These are phyloP conservation scores for Cryptococcus wingfieldii DNA, from an alignment of 1,284 basidiomycete genomes.

Conservation along the genomic window DNA sequence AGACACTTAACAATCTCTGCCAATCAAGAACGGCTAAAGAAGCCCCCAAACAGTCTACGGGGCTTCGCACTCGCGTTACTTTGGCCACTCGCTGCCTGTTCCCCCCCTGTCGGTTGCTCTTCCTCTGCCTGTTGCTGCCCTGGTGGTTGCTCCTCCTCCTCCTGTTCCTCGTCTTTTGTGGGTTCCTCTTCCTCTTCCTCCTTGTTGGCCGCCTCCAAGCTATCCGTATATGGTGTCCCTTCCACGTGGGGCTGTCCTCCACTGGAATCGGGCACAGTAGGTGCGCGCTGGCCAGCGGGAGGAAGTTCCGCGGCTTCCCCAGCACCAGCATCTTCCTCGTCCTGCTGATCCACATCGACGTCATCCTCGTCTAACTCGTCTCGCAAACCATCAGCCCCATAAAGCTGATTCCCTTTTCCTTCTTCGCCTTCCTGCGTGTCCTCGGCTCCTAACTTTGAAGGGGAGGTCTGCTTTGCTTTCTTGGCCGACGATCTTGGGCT, in stretches of 20 bases:
- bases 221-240: not conserved
- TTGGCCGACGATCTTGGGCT: not conserved
- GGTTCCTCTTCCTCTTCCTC: not conserved
- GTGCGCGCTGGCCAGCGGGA: not conserved
- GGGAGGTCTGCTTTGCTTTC: not conserved
- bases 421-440: not conserved
- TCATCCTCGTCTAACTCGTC: not conserved
- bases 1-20: too few species aligned
- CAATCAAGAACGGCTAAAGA: too few species aligned
- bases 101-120: slow-evolving; percentile 6
- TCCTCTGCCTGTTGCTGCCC: slow-evolving; percentile 11
- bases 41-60: too few species aligned
- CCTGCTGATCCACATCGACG: not conserved
- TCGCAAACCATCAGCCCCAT: not conserved
- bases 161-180: slow-evolving; percentile 2
- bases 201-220: not conserved
- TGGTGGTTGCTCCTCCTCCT: slow-evolving; percentile 3
- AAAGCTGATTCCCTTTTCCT: not conserved
- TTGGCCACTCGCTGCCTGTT: slow-evolving; percentile 2
- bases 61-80: too few species aligned
- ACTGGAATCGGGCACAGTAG: not conserved
- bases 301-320: not conserved
- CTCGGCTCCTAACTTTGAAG: not conserved
- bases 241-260: not conserved
- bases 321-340: not conserved